Percentiles rank a stretch among this genome's conserved stretches.
These are phyloP conservation scores for Fusarium incarnatum DNA, from an alignment of 2,329 filamentous ascomycete species.

Conservation along the genomic window DNA sequence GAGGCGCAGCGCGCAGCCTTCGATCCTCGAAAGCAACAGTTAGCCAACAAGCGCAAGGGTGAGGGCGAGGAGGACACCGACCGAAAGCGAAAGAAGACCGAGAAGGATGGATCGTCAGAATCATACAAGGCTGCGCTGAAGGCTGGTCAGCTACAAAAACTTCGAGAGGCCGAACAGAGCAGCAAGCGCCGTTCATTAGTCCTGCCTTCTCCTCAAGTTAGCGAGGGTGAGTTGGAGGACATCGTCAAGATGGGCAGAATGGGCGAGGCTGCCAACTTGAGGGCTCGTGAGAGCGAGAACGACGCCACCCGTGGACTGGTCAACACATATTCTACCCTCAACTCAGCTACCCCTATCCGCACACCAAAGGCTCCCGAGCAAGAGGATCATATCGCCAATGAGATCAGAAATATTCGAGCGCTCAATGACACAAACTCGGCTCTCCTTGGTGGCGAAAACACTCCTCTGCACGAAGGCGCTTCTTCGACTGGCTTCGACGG, in stretches of 20 bases:
- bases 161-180: constrained; percentile 95
- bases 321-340: constrained; percentile 85
- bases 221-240: constrained; percentile 92
- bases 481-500: constrained; percentile 91
- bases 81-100: constrained; percentile 89
- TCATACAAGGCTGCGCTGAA: constrained; percentile 89
- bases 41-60: constrained; percentile 92
- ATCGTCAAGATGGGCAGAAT: constrained; percentile 99
- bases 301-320: constrained; percentile 86
- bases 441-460: constrained; percentile 92
- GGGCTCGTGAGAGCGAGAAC: constrained; percentile 83
- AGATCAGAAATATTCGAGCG: constrained; percentile 92
- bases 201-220: constrained; percentile 89
- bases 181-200: constrained; percentile 89
- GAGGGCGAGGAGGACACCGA: constrained; percentile 86
- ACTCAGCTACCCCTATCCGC: constrained; percentile 86
- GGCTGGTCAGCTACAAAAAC: constrained; percentile 92
- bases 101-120: constrained; percentile 82
- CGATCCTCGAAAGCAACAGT: constrained; percentile 91
- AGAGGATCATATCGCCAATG: constrained; percentile 95
- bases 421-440: constrained; percentile 95
- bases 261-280: constrained; percentile 83
- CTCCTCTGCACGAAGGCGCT: constrained; percentile 82
- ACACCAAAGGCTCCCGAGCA: constrained; percentile 92
- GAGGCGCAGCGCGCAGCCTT: constrained; percentile 87